Conservation (phyloP, 2,329 filamentous ascomycete species). For the Beauveria rudraprayagi region DNA sequence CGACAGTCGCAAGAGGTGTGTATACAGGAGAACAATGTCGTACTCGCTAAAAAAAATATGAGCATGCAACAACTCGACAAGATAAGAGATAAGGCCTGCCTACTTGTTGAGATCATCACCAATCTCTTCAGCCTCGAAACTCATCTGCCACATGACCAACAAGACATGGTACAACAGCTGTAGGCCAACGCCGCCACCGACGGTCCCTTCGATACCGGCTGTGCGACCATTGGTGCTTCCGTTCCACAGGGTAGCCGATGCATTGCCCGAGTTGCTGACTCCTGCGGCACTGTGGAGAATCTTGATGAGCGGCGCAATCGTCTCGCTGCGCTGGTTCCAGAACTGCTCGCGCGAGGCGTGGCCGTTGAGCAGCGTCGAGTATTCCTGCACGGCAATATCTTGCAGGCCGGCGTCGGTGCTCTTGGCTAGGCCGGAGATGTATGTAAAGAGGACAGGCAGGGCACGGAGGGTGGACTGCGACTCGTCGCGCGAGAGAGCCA, state of each 20-base stretch:
- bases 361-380: conserved; percentile 75
- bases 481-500: conserved; percentile 58
- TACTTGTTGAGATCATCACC: conserved; percentile 78
- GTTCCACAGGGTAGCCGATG: conserved; percentile 54
- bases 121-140: conserved; percentile 74
- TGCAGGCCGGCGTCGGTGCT: conserved; percentile 83
- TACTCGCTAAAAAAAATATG: conserved; percentile 61
- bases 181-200: conserved; percentile 78
- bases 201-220: conserved; percentile 51
- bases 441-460: conserved; percentile 74
- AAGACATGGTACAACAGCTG: conserved; percentile 93
- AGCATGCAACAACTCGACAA: conserved; percentile 10
- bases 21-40: conserved; percentile 84
- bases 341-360: conserved; percentile 70
- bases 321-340: conserved; percentile 86
- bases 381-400: conserved; percentile 90
- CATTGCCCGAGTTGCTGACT: conserved; percentile 57
- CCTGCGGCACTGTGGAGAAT: conserved; percentile 74
- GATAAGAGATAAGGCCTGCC: conserved; percentile 23
- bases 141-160: conserved; percentile 91
- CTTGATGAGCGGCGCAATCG: conserved; percentile 69
- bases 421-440: conserved; percentile 76
- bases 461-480: conserved; percentile 63
- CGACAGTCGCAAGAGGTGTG: conserved; percentile 82
- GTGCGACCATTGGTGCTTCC: conserved; percentile 44